Conservation (phyloP, 441 rosid species). For the Brassica hybrid region DNA sequence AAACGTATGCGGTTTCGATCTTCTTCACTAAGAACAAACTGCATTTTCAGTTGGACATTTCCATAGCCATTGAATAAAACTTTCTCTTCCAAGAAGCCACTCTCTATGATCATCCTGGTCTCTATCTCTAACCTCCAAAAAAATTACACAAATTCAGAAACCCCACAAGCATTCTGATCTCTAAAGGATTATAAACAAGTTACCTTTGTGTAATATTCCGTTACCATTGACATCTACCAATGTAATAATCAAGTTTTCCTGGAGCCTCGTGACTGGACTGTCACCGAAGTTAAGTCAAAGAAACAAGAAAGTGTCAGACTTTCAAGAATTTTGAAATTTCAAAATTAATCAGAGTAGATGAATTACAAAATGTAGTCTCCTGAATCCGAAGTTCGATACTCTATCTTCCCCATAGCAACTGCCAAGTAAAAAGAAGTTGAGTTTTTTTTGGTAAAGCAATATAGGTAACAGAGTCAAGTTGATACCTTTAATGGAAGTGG, state of each 20-base stretch:
- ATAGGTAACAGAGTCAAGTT: not conserved
- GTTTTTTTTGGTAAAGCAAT: conserved; percentile 6
- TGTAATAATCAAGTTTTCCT: conserved; percentile 68
- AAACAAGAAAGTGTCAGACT: conserved; percentile 34
- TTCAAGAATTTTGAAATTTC: not conserved
- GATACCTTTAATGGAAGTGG: conserved; percentile 66
- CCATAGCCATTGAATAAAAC: conserved; percentile 79
- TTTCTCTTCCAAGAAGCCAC: conserved; percentile 75
- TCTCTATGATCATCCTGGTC: conserved; percentile 76
- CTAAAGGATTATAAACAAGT: not conserved
- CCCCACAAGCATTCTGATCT: not conserved
- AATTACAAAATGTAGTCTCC: conserved; percentile 89
- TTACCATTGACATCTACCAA: conserved; percentile 69
- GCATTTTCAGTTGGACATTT: conserved; percentile 72
- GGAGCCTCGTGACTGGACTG: conserved; percentile 80
- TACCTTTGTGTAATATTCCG: conserved; percentile 66
- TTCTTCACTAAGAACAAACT: conserved; percentile 81
- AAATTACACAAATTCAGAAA: conserved; percentile 15
- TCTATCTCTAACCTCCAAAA: conserved; percentile 59
- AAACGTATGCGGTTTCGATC: conserved; percentile 72
- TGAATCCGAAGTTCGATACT: conserved; percentile 59
- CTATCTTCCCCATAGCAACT: conserved; percentile 86
- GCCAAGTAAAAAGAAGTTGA: conserved; percentile 21
- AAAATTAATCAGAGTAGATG: conserved; percentile 20
- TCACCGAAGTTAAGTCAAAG: conserved; percentile 27